Evolutionary conservation across 2,329 filamentous ascomycete species (phyloP), one percentile per base, ranked within the genome.

Genomic region (Trichophyton rubrum): DNA sequence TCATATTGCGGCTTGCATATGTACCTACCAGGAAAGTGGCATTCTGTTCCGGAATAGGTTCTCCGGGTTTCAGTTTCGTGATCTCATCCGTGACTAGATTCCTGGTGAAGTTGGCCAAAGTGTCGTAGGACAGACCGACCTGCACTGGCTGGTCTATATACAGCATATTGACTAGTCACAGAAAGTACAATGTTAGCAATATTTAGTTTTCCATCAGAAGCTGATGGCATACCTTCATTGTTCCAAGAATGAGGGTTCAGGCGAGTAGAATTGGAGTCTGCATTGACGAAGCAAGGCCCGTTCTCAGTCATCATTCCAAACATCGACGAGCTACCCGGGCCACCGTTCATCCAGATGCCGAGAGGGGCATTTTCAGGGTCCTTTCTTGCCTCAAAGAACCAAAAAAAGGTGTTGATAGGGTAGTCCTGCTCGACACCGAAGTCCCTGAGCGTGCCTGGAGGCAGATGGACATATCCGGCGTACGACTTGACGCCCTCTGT

Each of bases 121-220:
- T 60, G 58, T 65, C 64, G 40, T 62, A 64, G 11, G 64, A 65
- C 45, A 64, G 62, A 0, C 83, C 83, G 2, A 81, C 78, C 49
- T 81, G 78, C 9, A 78, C 80, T 3, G 82, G 86, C 69, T 88
- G 81, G 66, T 89, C 85, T 65, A 89, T 82, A 70, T 86, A 88
- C 15, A 89, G 79, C 77, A 86, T 82, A 64, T 87, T 87, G 17
- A 57, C 55, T 53, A 51, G 4, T 3, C 20, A 27, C 61, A 41
- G 71, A 64, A 3, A 58, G 49, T 63, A 64, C 33, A 7, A 59
- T 63, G 13, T 66, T 61, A 51, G 79, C 77, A 58, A 82, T 78
- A 56, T 79, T 77, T 3, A 76, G 77, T 66, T 17, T 2, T 43
- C 40, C 40, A n/a, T 7, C 35, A 9, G 15, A n/a, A 64, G 86